Evolutionary conservation across 306 rosid species (phyloP), one percentile per base, ranked within the genome.

Genomic region (Lathyrus oleraceus): DNA sequence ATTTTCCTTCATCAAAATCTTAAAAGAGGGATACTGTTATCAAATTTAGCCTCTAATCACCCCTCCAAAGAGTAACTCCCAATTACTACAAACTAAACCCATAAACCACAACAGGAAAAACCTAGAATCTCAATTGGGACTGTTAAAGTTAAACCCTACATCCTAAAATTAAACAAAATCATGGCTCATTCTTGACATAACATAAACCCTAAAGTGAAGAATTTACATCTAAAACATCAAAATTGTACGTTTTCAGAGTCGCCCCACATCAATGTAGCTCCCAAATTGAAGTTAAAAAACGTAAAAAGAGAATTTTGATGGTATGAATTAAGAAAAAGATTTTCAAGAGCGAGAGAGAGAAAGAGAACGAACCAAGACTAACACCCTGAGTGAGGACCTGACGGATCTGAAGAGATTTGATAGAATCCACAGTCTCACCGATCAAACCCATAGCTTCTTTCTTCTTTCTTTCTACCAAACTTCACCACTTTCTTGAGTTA

Each of bases 321-420:
- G 6, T 14, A 21, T 8, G 1, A 8, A 40, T 38, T 3, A 0
- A 23, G 25, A 2, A 4, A 35, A 35, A 4, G 38, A 32, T 32
- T 32, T 32, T 32, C 8, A 32, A 32, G 38, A 23, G 27, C 27
- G 5, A 25, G 19, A 40, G 61, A 25, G 16, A 23, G 62, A 44
- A n/a, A 44, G 19, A 32, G 52, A 76, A 78, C 95, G 42, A 65
- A 90, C 96, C 96, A 20, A 90, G 95, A 79, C 95, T 90, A 83
- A 90, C 82, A 49, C 63, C 90, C 77, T 90, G 96, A 20, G 88
- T 77, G 61, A 90, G 86, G 52, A 86, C 83, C 81, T 90, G 96
- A 23, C 96, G 95, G 85, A 90, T 84, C 96, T 87, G 96, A 72
- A 90, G 66, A 77, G 95, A 90, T 79, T 84, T 90, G 77, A 90